Conservation (phyloP, 78 protist genomes). For the Andalucia godoyi region DNA sequence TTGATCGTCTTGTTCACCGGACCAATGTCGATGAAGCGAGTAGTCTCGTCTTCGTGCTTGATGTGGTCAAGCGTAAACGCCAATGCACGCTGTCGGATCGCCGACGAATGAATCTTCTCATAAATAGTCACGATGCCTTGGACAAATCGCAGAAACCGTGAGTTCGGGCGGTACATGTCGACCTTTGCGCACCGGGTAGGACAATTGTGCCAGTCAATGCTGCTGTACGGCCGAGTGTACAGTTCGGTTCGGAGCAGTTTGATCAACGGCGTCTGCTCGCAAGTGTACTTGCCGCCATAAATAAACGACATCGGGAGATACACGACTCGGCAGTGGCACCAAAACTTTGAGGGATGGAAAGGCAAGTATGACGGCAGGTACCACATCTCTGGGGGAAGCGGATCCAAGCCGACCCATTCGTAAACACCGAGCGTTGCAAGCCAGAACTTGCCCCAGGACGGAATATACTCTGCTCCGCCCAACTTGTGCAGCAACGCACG, state of each 20-base stretch:
- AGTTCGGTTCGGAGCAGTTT: slow-evolving; percentile 2
- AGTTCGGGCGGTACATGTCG: slow-evolving; percentile 2
- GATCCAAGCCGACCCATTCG: slow-evolving; percentile 56
- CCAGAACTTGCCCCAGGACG: slow-evolving; percentile 89
- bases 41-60: slow-evolving; percentile 64
- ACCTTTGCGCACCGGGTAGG: neutral
- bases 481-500: slow-evolving; percentile 25
- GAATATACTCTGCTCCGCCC: slow-evolving; percentile 62
- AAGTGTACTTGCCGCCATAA: slow-evolving; percentile 33
- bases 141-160: neutral
- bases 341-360: slow-evolving; percentile 42
- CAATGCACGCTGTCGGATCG: slow-evolving; percentile 30
- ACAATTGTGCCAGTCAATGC: neutral
- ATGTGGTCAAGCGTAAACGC: slow-evolving; percentile 33
- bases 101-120: slow-evolving; percentile 22
- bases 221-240: neutral
- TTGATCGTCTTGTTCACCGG: slow-evolving; percentile 78
- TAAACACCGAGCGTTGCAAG: slow-evolving; percentile 51
- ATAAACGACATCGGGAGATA: slow-evolving; percentile 80
- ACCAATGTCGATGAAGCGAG: slow-evolving; percentile 78
- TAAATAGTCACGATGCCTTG: slow-evolving; percentile 4
- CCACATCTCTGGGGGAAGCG: slow-evolving; percentile 79
- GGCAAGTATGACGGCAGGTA: slow-evolving; percentile 59
- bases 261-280: neutral
- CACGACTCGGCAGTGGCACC: slow-evolving; percentile 88